Evolutionary conservation across 208 protist species (phyloP).

Genomic region (Trypanosoma cruzi): DNA sequence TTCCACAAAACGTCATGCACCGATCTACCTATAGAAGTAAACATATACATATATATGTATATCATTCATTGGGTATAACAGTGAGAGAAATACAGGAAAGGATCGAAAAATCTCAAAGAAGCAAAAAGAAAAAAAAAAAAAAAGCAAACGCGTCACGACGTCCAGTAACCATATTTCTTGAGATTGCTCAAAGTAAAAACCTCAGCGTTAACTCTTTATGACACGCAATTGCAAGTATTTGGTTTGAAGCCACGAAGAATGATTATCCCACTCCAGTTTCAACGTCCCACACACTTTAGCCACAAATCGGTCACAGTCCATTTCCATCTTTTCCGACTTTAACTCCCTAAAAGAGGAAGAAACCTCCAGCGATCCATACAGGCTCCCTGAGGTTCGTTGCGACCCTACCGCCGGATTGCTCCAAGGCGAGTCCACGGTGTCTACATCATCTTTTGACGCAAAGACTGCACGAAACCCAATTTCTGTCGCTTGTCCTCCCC

Average conservation of each 20-base stretch:
- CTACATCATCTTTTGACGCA: neutral
- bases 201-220: neutral
- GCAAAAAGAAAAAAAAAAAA: slow-evolving; percentile 24
- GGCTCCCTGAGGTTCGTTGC: slow-evolving; percentile 8
- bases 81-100: too few species aligned
- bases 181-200: slow-evolving; percentile 8
- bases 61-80: too few species aligned
- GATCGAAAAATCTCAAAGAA: too few species aligned
- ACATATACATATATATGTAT: too few species aligned
- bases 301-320: slow-evolving; percentile 36
- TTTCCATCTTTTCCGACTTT: slow-evolving; percentile 31
- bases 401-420: neutral
- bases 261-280: slow-evolving; percentile 50
- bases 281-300: slow-evolving; percentile 28
- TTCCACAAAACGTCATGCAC: too few species aligned
- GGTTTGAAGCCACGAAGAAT: slow-evolving; percentile 42
- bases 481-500: slow-evolving; percentile 20
- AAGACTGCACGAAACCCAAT: slow-evolving; percentile 42
- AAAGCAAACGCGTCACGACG: neutral
- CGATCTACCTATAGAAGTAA: too few species aligned
- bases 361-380: neutral
- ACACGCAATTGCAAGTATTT: slow-evolving; percentile 38
- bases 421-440: neutral
- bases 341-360: neutral
- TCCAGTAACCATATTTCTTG: neutral